A percentile compares a stretch with the other conserved stretches of the same genome.
These are phyloP conservation scores for Cordia subcordata DNA, from an alignment of 257 asterid species.

Conservation along the genomic window DNA sequence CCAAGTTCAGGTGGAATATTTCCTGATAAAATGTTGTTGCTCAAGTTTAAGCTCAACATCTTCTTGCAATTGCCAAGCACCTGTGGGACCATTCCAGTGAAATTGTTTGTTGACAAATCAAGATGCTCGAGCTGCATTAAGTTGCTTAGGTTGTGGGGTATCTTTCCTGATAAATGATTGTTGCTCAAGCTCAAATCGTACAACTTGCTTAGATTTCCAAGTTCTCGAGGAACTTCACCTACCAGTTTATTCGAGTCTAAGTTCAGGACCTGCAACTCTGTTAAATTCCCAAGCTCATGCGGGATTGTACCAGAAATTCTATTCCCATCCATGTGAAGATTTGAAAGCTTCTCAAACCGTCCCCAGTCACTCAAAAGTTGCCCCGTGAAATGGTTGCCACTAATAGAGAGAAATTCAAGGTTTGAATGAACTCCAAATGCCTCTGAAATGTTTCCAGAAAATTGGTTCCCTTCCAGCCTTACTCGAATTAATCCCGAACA, in stretches of 20 bases:
- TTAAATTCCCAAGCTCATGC: constrained; percentile 15
- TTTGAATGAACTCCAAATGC: constrained; percentile 12
- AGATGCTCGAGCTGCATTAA: constrained; percentile 45
- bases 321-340: constrained; percentile 1
- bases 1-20: constrained; percentile 54
- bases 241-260: constrained; percentile 11
- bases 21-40: constrained; percentile 57
- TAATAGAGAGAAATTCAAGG: background rate
- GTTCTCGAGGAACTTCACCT: constrained; percentile 17
- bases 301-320: constrained; percentile 14
- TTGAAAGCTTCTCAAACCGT: background rate
- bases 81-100: constrained; percentile 50
- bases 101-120: constrained; percentile 56
- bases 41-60: constrained; percentile 48
- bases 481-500: background rate
- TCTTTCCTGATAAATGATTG: constrained; percentile 56
- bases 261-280: constrained; percentile 4
- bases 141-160: constrained; percentile 46
- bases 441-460: constrained; percentile 3
- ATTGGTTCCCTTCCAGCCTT: constrained; percentile 5
- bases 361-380: constrained; percentile 3
- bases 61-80: constrained; percentile 37
- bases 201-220: constrained; percentile 8
- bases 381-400: constrained; percentile 4
- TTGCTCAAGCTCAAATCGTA: constrained; percentile 10